phyloP scores from a whole-genome alignment of 331 rosid species.

The Stylosanthes scabra region DNA sequence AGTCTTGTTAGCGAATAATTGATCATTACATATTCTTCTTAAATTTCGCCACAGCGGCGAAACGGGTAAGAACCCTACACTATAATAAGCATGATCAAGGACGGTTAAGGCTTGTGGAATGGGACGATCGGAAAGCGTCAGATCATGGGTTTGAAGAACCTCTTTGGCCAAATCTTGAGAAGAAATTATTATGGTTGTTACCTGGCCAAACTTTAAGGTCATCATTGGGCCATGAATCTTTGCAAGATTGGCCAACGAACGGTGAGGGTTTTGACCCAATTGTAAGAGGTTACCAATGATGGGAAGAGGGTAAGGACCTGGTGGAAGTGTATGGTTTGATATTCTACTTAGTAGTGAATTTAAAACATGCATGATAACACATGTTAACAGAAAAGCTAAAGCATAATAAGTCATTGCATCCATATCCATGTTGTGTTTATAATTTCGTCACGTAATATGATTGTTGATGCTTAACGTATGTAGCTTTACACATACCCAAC shows the following conservation, averaged over 20 bases:
- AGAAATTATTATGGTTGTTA: slow-evolving; percentile 41
- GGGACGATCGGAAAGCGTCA: slow-evolving; percentile 31
- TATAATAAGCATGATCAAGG: slow-evolving; percentile 27
- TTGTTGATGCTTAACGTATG: too few relatives aligned
- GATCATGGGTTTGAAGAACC: slow-evolving; percentile 52
- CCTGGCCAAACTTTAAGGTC: slow-evolving; percentile 19
- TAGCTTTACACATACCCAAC: too few relatives aligned
- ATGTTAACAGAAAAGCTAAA: slow-evolving; percentile 26
- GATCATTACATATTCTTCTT: not conserved
- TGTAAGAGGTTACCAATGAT: slow-evolving; percentile 48
- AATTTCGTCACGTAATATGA: too few relatives aligned
- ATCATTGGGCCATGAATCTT: slow-evolving; percentile 30
- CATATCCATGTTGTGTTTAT: too few relatives aligned
- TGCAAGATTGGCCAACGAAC: slow-evolving; percentile 50
- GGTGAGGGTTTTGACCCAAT: slow-evolving; percentile 60
- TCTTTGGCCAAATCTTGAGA: slow-evolving; percentile 45
- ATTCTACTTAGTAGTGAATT: not conserved
- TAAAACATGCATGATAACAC: slow-evolving; percentile 1
- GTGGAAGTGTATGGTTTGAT: slow-evolving; percentile 50
- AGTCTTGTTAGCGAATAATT: not conserved
- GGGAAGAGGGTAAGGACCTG: slow-evolving; percentile 57
- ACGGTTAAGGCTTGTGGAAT: slow-evolving; percentile 38
- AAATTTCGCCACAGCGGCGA: not conserved
- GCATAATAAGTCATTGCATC: not conserved
- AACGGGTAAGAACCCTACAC: slow-evolving; percentile 36